phyloP scores from a whole-genome alignment of 192 early-diverging fungal species.

The Podila epicladia region DNA sequence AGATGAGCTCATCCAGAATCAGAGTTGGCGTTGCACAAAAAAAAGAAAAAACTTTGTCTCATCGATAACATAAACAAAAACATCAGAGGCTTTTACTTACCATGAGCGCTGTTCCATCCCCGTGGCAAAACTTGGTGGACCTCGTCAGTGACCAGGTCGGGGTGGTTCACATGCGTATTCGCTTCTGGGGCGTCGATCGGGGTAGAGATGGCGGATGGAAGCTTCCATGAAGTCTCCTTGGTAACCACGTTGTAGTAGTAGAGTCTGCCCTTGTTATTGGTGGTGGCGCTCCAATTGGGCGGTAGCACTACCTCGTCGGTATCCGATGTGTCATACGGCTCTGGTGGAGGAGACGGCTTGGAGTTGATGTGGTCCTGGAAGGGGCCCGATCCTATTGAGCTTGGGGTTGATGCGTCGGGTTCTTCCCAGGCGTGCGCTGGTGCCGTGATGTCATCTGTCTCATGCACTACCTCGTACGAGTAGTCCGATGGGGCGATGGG shows the following conservation, averaged over 20 bases:
- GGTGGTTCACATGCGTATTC: constrained; percentile 2
- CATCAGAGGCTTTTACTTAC: constrained; percentile 17
- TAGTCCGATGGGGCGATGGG: not conserved
- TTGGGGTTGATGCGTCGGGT: not conserved
- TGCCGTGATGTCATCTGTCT: not conserved
- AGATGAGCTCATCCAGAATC: too few relatives aligned
- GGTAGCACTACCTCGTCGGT: constrained; percentile 23
- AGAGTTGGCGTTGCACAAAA: too few relatives aligned
- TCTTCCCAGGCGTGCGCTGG: not conserved
- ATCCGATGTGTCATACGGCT: constrained; percentile 20
- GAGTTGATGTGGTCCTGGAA: not conserved
- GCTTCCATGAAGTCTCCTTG: constrained; percentile 41
- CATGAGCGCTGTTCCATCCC: constrained; percentile 57
- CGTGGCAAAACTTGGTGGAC: constrained; percentile 32
- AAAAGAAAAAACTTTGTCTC: not conserved
- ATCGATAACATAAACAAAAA: too few relatives aligned
- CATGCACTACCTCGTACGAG: not conserved
- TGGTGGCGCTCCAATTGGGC: constrained; percentile 46
- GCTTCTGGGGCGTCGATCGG: not conserved
- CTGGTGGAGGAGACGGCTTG: constrained; percentile 26
- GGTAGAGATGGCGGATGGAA: constrained; percentile 2
- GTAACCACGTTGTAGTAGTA: constrained; percentile 46
- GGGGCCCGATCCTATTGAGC: not conserved
- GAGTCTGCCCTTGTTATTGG: constrained; percentile 28
- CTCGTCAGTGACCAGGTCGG: not conserved